Base-by-base conservation (phyloP, 768 basidiomycete species). In the Ramaria sp. region DNA sequence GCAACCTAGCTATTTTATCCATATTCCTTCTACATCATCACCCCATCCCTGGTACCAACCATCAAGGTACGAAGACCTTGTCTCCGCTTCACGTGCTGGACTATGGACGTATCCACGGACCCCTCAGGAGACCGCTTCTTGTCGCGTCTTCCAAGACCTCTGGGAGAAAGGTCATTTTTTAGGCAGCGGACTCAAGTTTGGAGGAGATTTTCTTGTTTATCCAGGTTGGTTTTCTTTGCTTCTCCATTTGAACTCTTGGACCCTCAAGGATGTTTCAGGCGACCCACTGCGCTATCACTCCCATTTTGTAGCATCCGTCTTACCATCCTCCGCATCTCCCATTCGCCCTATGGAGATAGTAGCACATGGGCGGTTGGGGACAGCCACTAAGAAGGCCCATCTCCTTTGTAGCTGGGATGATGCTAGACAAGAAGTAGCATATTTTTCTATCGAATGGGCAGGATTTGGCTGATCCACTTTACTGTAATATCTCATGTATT, bases 211-310 rank as follows among this genome's bases (percentile, higher is more conserved):
- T 67, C 70, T 99, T 42, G 87, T 97, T 1, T 99, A 99, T 69
- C 96, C 96, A 50, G 95, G 95, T 86, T 51, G 34, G 79, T 67
- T 15, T 8, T 24, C 3, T 36, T 16, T 25, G n/a, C 52, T 38
- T 50, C 15, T 38, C 59, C 18, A n/a, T 49, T 44, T 34, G 32
- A 34, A 34, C 13, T 8, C 32, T 27, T 44, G 8, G 41, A 34
- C 16, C 20, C 18, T 18, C 1, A 42, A 13, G 24, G 47, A 20
- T 37, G 34, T 13, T 25, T 36, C 57, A 95, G 92, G 92, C 53
- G 93, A 99, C 65, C 92, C 94, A 8, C 69, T 98, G 50, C 79
- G 96, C 24, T 99, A 95, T 66, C 96, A 99, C 64, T 96, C 95
- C 2, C 96, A 99, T 66, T 98, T 97, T 65, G 83, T 84, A 20